A percentile compares a stretch with the other conserved stretches of the same genome.
Conservation (phyloP, 371 early-diverging fungal species). For the Apophysomyces variabilis region DNA sequence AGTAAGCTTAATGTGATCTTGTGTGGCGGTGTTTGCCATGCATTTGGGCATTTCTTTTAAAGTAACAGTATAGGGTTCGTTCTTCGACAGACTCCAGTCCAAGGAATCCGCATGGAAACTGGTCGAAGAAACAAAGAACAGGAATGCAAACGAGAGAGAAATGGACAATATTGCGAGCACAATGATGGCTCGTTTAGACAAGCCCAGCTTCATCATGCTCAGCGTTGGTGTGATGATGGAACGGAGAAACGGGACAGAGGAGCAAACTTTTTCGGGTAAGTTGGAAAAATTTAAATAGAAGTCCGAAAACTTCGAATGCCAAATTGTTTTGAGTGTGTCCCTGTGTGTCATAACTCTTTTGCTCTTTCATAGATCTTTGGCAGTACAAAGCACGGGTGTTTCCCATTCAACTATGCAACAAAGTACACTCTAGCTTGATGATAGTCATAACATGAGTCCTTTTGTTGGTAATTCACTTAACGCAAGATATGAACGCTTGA, state of each 20-base stretch:
- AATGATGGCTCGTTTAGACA: conserved; percentile 26
- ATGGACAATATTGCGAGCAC: conserved; percentile 19
- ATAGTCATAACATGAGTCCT: too few relatives aligned
- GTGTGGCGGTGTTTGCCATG: conserved; percentile 10
- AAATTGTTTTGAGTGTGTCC: background rate
- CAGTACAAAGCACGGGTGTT: too few relatives aligned
- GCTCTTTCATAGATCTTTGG: background rate
- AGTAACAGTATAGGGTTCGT: background rate
- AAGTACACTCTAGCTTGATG: too few relatives aligned
- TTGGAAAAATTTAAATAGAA: background rate
- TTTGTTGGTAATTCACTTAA: too few relatives aligned
- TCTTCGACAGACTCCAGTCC: background rate
- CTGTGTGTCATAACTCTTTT: background rate
- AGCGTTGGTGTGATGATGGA: background rate
- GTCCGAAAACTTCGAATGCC: too few relatives aligned
- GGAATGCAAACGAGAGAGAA: conserved; percentile 20
- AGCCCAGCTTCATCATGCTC: conserved; percentile 20
- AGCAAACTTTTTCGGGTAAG: background rate
- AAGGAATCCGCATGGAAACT: conserved; percentile 14
- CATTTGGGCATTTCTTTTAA: conserved; percentile 3
- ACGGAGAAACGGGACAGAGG: conserved; percentile 5
- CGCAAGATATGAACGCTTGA: too few relatives aligned
- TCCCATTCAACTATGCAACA: too few relatives aligned
- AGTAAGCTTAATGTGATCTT: conserved; percentile 19
- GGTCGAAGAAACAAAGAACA: conserved; percentile 19